These are phyloP conservation scores for Curvularia eragrostidis DNA, from an alignment of 2,329 filamentous ascomycete genomes.

Conservation along the genomic window DNA sequence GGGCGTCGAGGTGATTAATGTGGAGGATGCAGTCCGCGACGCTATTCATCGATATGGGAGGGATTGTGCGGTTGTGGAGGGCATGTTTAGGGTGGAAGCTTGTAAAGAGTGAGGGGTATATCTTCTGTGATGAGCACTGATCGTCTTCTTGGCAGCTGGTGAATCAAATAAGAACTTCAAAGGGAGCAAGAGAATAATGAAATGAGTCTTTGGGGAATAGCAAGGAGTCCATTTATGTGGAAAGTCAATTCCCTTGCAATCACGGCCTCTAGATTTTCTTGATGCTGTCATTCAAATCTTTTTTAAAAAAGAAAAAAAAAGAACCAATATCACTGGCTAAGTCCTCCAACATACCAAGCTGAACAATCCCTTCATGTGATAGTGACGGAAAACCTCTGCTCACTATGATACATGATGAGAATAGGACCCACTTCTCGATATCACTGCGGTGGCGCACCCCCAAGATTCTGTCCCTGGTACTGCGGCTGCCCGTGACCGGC, in stretches of 20 bases:
- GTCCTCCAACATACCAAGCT: background rate
- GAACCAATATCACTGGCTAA: background rate
- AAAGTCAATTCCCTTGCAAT: background rate
- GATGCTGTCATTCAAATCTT: too few relatives aligned
- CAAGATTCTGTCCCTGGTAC: background rate
- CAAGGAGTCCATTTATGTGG: background rate
- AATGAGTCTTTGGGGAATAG: background rate
- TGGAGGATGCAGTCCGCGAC: constrained; percentile 39
- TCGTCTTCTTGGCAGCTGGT: background rate
- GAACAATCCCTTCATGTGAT: background rate
- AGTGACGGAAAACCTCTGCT: background rate
- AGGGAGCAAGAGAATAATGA: background rate
- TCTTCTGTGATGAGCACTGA: background rate
- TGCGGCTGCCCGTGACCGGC: background rate
- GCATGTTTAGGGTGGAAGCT: constrained; percentile 39
- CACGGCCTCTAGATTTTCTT: background rate
- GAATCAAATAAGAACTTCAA: background rate
- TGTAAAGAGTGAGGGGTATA: constrained; percentile 25
- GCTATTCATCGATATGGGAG: constrained; percentile 33
- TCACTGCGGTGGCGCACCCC: background rate
- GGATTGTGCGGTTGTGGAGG: constrained; percentile 35
- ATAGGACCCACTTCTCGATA: background rate
- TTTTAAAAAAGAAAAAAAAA: too few relatives aligned
- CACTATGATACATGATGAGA: background rate
- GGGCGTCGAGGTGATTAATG: constrained; percentile 32